A percentile compares a stretch with the other conserved stretches of the same genome.
Evolutionary conservation across 2,329 filamentous ascomycete genomes (phyloP).

Genomic region (Fusarium equiseti): DNA sequence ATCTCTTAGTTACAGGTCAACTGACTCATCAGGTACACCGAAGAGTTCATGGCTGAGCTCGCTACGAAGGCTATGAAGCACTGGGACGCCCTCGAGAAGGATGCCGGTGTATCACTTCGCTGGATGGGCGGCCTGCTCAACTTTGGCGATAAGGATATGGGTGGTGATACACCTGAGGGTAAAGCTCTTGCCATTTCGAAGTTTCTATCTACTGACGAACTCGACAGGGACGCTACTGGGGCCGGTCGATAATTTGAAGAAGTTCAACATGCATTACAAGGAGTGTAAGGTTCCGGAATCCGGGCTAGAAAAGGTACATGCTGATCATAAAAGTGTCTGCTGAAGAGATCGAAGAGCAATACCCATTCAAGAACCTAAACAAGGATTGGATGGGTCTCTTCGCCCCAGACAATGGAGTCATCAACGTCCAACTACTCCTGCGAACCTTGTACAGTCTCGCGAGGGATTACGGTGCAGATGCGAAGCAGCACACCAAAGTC

Average conservation of each 20-base stretch:
- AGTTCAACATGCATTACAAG: slow-evolving; percentile 16
- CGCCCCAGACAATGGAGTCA: slow-evolving; percentile 29
- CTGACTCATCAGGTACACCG: slow-evolving; percentile 19
- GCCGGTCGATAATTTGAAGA: slow-evolving; percentile 1
- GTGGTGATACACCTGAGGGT: slow-evolving; percentile 16
- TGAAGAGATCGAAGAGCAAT: slow-evolving; percentile 13
- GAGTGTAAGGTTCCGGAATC: not conserved
- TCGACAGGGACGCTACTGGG: slow-evolving; percentile 2
- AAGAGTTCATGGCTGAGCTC: slow-evolving; percentile 31
- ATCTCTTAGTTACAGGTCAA: not conserved
- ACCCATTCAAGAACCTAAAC: slow-evolving; percentile 22
- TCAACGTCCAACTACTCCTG: slow-evolving; percentile 23
- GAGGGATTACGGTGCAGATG: slow-evolving; percentile 21
- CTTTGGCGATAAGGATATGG: slow-evolving; percentile 23
- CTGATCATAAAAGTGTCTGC: slow-evolving; percentile 7
- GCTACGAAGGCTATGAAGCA: slow-evolving; percentile 23
- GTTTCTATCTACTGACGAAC: rapidly evolving
- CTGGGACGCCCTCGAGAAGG: slow-evolving; percentile 31
- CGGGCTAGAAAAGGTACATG: rapidly evolving
- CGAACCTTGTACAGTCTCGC: slow-evolving; percentile 18
- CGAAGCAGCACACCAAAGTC: slow-evolving; percentile 29
- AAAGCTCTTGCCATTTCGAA: not conserved
- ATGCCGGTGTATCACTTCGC: slow-evolving; percentile 25
- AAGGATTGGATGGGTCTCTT: slow-evolving; percentile 14
- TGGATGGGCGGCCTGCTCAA: slow-evolving; percentile 39